These are phyloP conservation scores for Yarrowia divulgata DNA, from an alignment of 805 yeast genomes.

Conservation along the genomic window DNA sequence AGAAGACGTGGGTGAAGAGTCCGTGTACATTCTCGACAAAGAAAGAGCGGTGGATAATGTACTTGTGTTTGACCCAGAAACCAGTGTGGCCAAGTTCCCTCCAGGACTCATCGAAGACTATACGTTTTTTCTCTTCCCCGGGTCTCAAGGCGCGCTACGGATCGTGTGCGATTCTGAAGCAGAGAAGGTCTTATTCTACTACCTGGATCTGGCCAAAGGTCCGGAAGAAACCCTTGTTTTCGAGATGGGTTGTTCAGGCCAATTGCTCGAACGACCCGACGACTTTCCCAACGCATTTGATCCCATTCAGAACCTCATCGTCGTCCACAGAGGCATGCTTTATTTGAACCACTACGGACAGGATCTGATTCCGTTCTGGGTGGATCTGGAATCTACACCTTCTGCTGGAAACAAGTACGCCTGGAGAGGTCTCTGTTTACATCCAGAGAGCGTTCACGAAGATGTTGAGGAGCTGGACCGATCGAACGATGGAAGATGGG, in stretches of 20 bases:
- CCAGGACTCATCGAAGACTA: not conserved
- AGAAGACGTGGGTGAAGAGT: not conserved
- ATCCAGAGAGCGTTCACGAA: not conserved
- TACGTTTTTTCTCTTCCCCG: not conserved
- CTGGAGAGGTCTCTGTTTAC: not conserved
- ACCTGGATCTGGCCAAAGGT: not conserved
- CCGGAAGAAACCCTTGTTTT: too few relatives aligned
- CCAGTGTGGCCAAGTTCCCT: not conserved
- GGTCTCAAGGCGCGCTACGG: not conserved
- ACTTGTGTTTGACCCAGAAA: not conserved
- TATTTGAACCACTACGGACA: not conserved
- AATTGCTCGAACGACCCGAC: too few relatives aligned
- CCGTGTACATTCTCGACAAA: not conserved
- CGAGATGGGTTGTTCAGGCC: too few relatives aligned
- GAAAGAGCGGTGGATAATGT: not conserved
- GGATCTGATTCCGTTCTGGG: not conserved
- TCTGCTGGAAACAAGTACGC: not conserved
- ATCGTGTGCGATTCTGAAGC: too few relatives aligned
- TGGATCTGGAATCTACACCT: not conserved
- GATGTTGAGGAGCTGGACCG: not conserved
- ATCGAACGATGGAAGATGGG: not conserved
- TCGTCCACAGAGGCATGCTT: not conserved
- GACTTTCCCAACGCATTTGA: not conserved
- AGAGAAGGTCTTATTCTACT: not conserved
- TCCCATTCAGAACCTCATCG: not conserved